Base-by-base conservation (phyloP, 768 basidiomycete species). In the Suillus subaureus region DNA sequence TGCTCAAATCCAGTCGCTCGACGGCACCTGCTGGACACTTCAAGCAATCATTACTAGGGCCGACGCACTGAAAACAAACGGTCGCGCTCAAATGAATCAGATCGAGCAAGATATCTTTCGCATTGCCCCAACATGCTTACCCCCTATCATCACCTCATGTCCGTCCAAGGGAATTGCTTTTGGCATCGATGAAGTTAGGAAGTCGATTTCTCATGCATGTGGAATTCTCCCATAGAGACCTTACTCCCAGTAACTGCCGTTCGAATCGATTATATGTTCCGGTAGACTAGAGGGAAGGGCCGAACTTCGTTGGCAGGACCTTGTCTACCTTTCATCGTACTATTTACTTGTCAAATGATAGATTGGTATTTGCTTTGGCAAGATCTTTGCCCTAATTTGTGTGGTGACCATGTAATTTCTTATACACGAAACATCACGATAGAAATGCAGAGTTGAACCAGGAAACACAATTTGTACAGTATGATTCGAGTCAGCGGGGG, bases 1-100 rank as follows among this genome's bases (percentile, higher is more conserved):
- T 37, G 21, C 64, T 31, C 70, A 62, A 28, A 67, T 70, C 74
- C 73, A 71, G 68, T 81, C 66, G 70, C 77, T 65, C 61, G 66
- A 75, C 66, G 69, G 70, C 74, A 55, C 78, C 78, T 49, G 81
- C 79, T 87, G 87, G 73, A 89, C 89, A 0, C 64, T 93, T 2
- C 92, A 93, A 70, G 82, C 90, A 2, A 78, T 93, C 65, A 84
- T 93, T 69, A 92, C 92, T 51, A 92, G 92, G 75, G 83, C 81
- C 1, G 91, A 93, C 73, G 76, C 76, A 5, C 78, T 90, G 6
- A 77, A 80, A 3, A 18, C 68, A 15, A 70, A 75, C 9, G 74
- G 83, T 3, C 66, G 75, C 11, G 65, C 72, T 15, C 75, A 74
- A 1, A 73, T 90, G 37, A 70, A 77, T 33, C 73, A 74, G 51